Conservation (phyloP, 495 filamentous ascomycete species). For the Xylaria palmicola region DNA sequence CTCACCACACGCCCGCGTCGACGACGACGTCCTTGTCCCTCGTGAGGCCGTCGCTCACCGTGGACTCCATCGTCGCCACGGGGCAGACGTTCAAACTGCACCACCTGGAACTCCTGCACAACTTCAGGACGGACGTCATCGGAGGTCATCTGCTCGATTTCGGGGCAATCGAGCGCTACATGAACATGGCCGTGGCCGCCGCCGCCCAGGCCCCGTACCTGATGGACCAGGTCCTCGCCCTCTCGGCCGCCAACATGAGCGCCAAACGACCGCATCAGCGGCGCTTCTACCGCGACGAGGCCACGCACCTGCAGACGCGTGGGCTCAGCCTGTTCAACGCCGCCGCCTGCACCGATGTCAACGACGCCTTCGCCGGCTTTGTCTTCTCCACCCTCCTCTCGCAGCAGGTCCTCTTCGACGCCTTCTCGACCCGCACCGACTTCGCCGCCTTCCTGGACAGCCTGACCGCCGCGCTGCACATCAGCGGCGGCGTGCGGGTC, state of each 20-base stretch:
- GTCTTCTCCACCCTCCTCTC: conserved; percentile 43
- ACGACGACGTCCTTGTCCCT: not conserved
- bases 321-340: conserved; percentile 37
- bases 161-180: not conserved
- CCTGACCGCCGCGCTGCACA: conserved; percentile 36
- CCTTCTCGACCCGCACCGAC: conserved; percentile 19
- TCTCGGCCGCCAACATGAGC: conserved; percentile 42
- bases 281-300: conserved; percentile 33
- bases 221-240: conserved; percentile 39
- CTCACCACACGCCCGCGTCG: not conserved
- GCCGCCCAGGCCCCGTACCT: conserved; percentile 37
- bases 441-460: conserved; percentile 35
- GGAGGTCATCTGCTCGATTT: not conserved
- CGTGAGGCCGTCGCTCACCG: not conserved
- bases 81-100: conserved; percentile 17
- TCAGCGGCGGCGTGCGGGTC: conserved; percentile 39
- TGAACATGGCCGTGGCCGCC: conserved; percentile 14
- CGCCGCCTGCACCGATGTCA: conserved; percentile 14
- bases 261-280: conserved; percentile 12
- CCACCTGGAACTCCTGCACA: conserved; percentile 29
- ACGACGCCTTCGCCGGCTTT: conserved; percentile 38
- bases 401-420: conserved; percentile 41
- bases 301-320: conserved; percentile 39
- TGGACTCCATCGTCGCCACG: not conserved
- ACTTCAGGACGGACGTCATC: conserved; percentile 11